phyloP scores from a whole-genome alignment of 2,329 filamentous ascomycete genomes.

The Purpureocillium takamizusanense region DNA sequence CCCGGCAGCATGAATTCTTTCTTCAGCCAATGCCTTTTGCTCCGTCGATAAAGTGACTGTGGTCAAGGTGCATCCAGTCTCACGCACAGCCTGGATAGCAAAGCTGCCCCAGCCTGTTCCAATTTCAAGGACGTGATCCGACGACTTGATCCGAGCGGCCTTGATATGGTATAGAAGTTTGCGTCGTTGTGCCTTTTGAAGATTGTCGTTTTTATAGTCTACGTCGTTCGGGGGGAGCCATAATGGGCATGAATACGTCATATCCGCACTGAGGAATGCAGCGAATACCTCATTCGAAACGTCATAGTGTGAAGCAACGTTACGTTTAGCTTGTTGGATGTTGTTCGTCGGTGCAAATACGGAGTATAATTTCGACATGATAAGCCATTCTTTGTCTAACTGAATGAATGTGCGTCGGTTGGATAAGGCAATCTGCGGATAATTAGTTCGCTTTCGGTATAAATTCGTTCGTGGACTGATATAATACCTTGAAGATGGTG shows the following conservation, averaged over 20 bases:
- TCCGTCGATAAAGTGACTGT: conserved; percentile 58
- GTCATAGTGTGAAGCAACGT: conserved; percentile 8
- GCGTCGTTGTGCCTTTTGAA: conserved; percentile 58
- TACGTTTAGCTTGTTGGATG: conserved; percentile 1
- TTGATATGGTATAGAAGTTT: conserved; percentile 59
- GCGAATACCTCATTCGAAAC: conserved; percentile 7
- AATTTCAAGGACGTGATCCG: conserved; percentile 64
- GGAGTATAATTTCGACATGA: no score
- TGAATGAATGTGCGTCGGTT: conserved; percentile 1
- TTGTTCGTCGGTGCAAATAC: not conserved
- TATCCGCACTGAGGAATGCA: conserved; percentile 6
- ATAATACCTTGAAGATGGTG: conserved; percentile 5
- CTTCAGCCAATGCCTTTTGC: conserved; percentile 58
- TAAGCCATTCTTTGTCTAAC: no score
- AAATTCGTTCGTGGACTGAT: no score
- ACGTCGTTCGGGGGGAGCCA: conserved; percentile 11
- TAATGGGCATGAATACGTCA: conserved; percentile 9
- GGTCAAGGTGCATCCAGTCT: conserved; percentile 59
- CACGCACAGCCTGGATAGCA: conserved; percentile 57
- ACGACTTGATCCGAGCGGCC: conserved; percentile 50
- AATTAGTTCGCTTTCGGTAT: not conserved
- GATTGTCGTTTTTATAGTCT: conserved; percentile 30
- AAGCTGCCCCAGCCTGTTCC: conserved; percentile 69
- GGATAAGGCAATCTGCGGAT: not conserved
- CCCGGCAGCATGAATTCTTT: conserved; percentile 52